These are phyloP conservation scores for Cicer bijugum DNA, from an alignment of 306 rosid species.

Conservation along the genomic window DNA sequence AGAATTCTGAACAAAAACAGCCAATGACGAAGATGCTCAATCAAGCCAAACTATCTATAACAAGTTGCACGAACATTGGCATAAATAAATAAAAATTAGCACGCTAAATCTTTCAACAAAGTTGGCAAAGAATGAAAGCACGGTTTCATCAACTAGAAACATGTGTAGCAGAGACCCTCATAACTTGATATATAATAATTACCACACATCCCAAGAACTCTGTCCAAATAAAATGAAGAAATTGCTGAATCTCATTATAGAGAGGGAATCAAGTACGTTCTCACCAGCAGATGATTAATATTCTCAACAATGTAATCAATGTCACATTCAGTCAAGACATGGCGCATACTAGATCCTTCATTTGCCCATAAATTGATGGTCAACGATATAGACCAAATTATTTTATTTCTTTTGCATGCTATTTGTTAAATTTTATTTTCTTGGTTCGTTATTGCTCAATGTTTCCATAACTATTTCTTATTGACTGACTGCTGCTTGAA, in stretches of 20 bases:
- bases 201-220: conserved; percentile 7
- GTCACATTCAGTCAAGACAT: conserved; percentile 4
- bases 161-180: conserved; percentile 6
- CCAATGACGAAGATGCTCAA: neutral
- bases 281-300: conserved; percentile 36
- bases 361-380: conserved; percentile 10
- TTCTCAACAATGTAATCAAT: conserved; percentile 13
- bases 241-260: conserved; percentile 11
- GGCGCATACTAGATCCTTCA: conserved; percentile 1
- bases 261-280: conserved; percentile 9
- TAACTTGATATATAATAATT: neutral
- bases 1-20: conserved; percentile 27
- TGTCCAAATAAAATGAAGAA: conserved; percentile 18
- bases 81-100: neutral
- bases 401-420: conserved; percentile 2
- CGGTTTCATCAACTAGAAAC: conserved; percentile 16
- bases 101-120: neutral
- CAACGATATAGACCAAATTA: neutral
- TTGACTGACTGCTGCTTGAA: conserved; percentile 11
- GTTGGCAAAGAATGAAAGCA: conserved; percentile 17
- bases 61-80: conserved; percentile 18
- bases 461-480: neutral
- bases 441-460: neutral
- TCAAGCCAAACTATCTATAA: neutral
- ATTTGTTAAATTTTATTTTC: conserved; percentile 1